Conservation (phyloP, 1,284 basidiomycete species). For the Waitea zeae region DNA sequence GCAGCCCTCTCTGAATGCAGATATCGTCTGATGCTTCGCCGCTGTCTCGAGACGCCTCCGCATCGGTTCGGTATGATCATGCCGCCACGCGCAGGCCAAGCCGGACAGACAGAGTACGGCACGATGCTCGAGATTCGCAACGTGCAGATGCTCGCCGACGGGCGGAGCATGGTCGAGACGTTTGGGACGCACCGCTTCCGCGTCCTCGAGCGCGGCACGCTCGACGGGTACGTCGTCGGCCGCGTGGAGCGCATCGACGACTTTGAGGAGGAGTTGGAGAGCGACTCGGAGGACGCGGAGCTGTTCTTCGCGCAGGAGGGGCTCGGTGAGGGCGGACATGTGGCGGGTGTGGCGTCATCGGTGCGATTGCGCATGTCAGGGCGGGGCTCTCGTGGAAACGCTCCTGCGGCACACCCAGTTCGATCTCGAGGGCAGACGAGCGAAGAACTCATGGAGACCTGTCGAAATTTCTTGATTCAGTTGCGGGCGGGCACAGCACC, state of each 20-base stretch:
- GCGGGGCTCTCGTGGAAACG: too few species aligned
- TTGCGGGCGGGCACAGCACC: slow-evolving; percentile 74
- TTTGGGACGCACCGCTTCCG: slow-evolving; percentile 76
- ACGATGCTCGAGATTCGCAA: slow-evolving; percentile 85
- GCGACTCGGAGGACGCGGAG: too few species aligned
- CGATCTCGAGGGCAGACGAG: too few species aligned
- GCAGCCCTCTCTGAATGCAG: slow-evolving; percentile 13
- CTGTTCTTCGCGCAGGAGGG: too few species aligned
- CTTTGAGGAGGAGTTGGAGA: slow-evolving; percentile 29
- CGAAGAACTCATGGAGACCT: slow-evolving; percentile 56
- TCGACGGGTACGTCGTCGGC: slow-evolving; percentile 85
- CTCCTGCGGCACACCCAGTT: too few species aligned
- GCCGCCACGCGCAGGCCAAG: slow-evolving; percentile 24
- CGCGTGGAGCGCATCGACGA: slow-evolving; percentile 60
- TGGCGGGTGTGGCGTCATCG: too few species aligned
- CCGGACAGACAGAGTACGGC: slow-evolving; percentile 57
- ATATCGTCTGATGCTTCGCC: slow-evolving; percentile 85
- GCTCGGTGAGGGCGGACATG: too few species aligned
- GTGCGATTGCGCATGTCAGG: too few species aligned
- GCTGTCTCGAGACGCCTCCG: slow-evolving; percentile 61
- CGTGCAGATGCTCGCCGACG: slow-evolving; percentile 80
- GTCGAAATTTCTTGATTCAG: slow-evolving; percentile 66
- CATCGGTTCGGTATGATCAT: slow-evolving; percentile 89
- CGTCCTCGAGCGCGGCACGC: slow-evolving; percentile 60
- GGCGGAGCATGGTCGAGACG: slow-evolving; percentile 80